Base-by-base conservation (phyloP, 192 early-diverging fungal genomes). In the Rhizophagus sp. region DNA sequence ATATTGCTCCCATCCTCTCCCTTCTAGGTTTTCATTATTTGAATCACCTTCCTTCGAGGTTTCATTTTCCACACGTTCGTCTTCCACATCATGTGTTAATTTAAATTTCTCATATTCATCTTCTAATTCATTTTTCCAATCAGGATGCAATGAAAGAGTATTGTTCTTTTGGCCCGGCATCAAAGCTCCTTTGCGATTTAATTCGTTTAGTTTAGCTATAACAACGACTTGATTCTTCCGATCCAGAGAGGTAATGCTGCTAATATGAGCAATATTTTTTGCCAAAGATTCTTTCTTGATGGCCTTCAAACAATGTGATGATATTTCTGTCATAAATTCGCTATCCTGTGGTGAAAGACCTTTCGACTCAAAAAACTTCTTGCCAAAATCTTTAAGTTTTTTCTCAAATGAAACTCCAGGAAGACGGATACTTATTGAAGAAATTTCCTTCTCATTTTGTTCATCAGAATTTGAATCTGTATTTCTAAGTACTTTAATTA, bases 101-200 rank as follows among this genome's bases (percentile, higher is more conserved):
- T 57, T 57, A 57, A 4, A 73, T 50, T 73, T 17, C 11, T 73
- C 22, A 62, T 75, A 62, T 1, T 17, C 12, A 33, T 34, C 61
- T 82, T 63, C 30, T 11, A 50, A 76, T 78, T 33, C 25, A 69
- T 24, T 70, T 73, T 22, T 57, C 24, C 61, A 57, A n/a, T 24
- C 24, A 19, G 41, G 47, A 57, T 81, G 11, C 6, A 34, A 17
- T 61, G 36, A 24, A 57, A 57, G 24, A 41, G 13, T 52, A 24
- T 81, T 50, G 4, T 17, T 17, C 15, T 52, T 73, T 50, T 73
- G 17, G 22, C 71, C 71, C 13, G n/a, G 27, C 25, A 50, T 50
- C 10, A 73, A 73, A 27, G n/a, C 71, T 15, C 44, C 44, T 73
- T 73, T 73, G 11, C 39, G 44, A 15, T 13, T 50, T 25, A 73